Base-by-base conservation (phyloP, 371 early-diverging fungal genomes). In the Gilbertella persicaria region DNA sequence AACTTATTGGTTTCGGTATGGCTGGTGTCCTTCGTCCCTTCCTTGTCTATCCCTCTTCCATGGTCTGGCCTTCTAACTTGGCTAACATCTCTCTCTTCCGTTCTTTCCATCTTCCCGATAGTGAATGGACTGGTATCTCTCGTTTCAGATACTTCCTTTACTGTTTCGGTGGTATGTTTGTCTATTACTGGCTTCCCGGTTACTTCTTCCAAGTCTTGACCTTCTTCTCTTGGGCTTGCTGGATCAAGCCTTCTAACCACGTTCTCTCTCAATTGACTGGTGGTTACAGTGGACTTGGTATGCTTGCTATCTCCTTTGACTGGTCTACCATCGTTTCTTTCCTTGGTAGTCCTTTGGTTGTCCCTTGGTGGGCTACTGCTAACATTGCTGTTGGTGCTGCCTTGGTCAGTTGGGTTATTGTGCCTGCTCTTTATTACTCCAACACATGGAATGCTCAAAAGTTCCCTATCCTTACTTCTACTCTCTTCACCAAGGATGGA, bases 31-130 rank as follows among this genome's bases (percentile, higher is more conserved):
- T 84, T 25, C 85, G 93, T 45, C 75, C 79, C 29, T 90, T 75
- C 64, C 75, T 95, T 26, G 91, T 95, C 23, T 77, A 84, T 33
- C 94, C 94, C 9, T 75, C 89, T 0, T 71, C 84, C 4, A 94
- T 96, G 95, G 72, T 92, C 30, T 96, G 94, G 94, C 94, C 94
- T 12, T 48, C 67, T 2, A 84, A 76, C 40, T 67, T 95, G 51
- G 75, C 91, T 20, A 77, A 78, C 36, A 84, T 91, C 37, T 85
- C 93, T 5, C 67, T 93, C 16, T 85, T 90, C 71, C 76, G 76
- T 33, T 79, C 90, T 0, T 84, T 92, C 58, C 94, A 93, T 64
- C 71, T 60, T 20, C 67, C 55, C n/a, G 71, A 64, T 50, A 64
- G 71, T 1, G 49, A 82, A 53, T 62, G 73, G 63, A 68, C 67